These are phyloP conservation scores for Xylaria sp. DNA, from an alignment of 2,329 filamentous ascomycete genomes.

Conservation along the genomic window DNA sequence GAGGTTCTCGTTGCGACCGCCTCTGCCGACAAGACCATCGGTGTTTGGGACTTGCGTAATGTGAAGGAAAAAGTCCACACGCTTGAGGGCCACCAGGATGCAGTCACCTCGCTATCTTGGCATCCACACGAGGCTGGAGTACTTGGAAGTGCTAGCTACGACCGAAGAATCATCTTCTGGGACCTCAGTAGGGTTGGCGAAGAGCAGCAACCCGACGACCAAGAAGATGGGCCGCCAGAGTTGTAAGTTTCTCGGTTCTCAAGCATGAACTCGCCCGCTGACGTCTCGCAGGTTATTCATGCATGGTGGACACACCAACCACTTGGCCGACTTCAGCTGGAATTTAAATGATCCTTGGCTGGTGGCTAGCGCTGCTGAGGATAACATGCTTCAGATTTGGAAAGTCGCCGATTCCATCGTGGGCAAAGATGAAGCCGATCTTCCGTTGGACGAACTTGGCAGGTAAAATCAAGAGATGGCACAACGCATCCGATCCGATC, in stretches of 20 bases:
- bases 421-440: conserved; percentile 73
- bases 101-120: conserved; percentile 92
- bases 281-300: conserved; percentile 76
- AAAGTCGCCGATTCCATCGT: conserved; percentile 83
- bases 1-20: conserved; percentile 90
- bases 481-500: conserved; percentile 9
- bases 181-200: conserved; percentile 89
- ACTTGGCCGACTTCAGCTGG: conserved; percentile 96
- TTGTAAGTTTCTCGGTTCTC: conserved; percentile 61
- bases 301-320: conserved; percentile 97
- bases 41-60: conserved; percentile 92
- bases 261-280: conserved; percentile 8
- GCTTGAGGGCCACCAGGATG: conserved; percentile 83
- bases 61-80: conserved; percentile 88
- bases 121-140: conserved; percentile 89
- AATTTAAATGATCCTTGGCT: conserved; percentile 97
- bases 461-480: conserved; percentile 44
- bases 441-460: conserved; percentile 78
- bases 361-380: conserved; percentile 91
- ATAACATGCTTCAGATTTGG: conserved; percentile 96
- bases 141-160: conserved; percentile 88
- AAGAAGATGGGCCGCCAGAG: conserved; percentile 92
- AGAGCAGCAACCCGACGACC: conserved; percentile 92
- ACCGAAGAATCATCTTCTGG: conserved; percentile 95
- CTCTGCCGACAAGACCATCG: conserved; percentile 93